Conservation (phyloP, 192 early-diverging fungal genomes). For the Backusella parvicylindrica region DNA sequence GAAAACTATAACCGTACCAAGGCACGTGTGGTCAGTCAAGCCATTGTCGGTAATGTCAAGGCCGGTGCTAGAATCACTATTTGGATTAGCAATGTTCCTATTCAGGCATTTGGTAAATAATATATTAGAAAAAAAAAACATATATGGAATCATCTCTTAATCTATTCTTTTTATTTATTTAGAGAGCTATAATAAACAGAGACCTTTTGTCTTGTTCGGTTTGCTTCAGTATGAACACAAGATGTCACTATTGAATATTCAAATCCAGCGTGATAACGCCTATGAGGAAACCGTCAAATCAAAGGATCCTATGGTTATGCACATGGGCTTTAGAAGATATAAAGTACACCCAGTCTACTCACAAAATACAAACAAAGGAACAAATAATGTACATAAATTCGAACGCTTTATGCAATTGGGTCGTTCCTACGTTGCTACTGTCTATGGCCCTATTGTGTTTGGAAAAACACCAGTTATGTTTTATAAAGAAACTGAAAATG, state of each 20-base stretch:
- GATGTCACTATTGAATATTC: slow-evolving; percentile 83
- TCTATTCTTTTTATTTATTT: background rate
- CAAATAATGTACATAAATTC: slow-evolving; percentile 94
- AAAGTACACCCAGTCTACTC: slow-evolving; percentile 86
- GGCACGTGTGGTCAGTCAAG: slow-evolving; percentile 63
- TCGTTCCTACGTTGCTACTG: slow-evolving; percentile 70
- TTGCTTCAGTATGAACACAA: slow-evolving; percentile 86
- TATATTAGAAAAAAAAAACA: background rate
- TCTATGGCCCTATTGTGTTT: slow-evolving; percentile 91
- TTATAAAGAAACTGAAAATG: slow-evolving; percentile 63
- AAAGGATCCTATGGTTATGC: slow-evolving; percentile 88
- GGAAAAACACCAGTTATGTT: slow-evolving; percentile 81
- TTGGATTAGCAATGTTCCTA: slow-evolving; percentile 65
- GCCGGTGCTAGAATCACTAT: slow-evolving; percentile 76
- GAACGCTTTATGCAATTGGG: slow-evolving; percentile 86
- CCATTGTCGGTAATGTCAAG: slow-evolving; percentile 41
- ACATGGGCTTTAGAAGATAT: slow-evolving; percentile 88
- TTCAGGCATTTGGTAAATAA: slow-evolving; percentile 46
- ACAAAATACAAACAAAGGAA: slow-evolving; percentile 72
- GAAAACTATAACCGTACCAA: slow-evolving; percentile 83
- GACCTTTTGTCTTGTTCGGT: slow-evolving; percentile 56
- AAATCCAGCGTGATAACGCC: slow-evolving; percentile 66
- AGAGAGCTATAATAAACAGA: slow-evolving; percentile 45
- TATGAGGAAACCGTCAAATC: slow-evolving; percentile 81
- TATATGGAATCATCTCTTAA: background rate